phyloP scores from a whole-genome alignment of 2,329 filamentous ascomycete genomes.

The Onygenales sp. region DNA sequence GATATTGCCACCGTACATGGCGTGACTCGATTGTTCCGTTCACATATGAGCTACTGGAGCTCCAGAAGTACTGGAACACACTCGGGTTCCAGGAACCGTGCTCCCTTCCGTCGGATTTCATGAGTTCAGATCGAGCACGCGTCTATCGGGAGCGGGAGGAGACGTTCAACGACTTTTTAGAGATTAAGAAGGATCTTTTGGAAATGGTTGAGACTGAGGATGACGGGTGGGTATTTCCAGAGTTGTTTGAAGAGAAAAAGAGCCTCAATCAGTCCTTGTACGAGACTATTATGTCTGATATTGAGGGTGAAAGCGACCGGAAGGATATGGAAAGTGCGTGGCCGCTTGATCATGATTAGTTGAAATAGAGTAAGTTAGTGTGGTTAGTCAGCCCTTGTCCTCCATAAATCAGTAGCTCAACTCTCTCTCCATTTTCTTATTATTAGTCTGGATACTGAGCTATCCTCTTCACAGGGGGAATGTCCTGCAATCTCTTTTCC shows the following conservation, averaged over 20 bases:
- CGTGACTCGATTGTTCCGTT: slow-evolving; percentile 29
- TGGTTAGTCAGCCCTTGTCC: no score
- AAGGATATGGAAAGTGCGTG: slow-evolving; percentile 6
- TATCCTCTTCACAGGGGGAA: no score
- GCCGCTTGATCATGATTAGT: slow-evolving; percentile 8
- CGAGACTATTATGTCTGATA: not conserved
- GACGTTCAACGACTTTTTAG: not conserved
- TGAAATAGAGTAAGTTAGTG: not conserved
- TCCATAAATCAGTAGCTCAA: no score
- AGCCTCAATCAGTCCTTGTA: not conserved
- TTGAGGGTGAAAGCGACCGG: not conserved
- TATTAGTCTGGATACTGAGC: no score
- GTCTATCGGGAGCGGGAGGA: not conserved
- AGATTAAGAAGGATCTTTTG: slow-evolving; percentile 2
- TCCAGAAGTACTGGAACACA: slow-evolving; percentile 25
- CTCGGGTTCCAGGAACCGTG: slow-evolving; percentile 23
- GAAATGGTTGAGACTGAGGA: slow-evolving; percentile 2
- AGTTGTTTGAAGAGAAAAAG: not conserved
- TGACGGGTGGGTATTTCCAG: not conserved
- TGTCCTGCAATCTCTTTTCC: no score
- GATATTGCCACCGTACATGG: slow-evolving; percentile 31
- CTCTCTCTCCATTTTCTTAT: no score
- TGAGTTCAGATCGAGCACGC: not conserved
- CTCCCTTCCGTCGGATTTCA: not conserved
- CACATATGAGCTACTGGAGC: slow-evolving; percentile 29